Base-by-base conservation (phyloP, 805 yeast genomes). In the Wickerhamomyces bovis region DNA sequence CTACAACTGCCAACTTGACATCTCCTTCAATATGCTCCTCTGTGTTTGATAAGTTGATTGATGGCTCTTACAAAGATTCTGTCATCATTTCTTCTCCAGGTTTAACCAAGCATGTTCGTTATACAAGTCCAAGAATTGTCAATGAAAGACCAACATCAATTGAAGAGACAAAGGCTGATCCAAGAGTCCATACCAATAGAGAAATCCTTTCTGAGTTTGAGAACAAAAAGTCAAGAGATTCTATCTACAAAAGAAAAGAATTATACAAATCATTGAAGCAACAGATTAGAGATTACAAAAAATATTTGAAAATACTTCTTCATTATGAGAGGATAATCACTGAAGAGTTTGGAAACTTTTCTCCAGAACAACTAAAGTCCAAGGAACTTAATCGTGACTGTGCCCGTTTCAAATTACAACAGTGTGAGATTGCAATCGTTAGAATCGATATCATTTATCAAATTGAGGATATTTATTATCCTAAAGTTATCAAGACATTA, bases 331-430 rank as follows among this genome's bases (percentile, higher is more conserved):
- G 13, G 3, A 2, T 33, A 6, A 33, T 43, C 16, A 5, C 18
- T 3, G 23, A 38, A 13, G 11, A 13, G 10, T 11, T 8, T 30
- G 16, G 23, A 6, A 22, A 30, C 9, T 9, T 23, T 3, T 23
- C 18, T 16, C 25, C 15, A 2, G 35, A 38, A 16, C 3, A 20
- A 11, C 19, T 41, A 8, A 12, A 2, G 15, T 16, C 39, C n/a
- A 39, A 33, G 4, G 41, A 30, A 15, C 39, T 46, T 19, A 54
- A 50, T 44, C 55, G 57, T 3, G 55, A 52, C 22, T 50, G 45
- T 18, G 31, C 52, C 6, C 47, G 39, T 30, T 44, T 46, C 36
- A 48, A 47, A 25, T 23, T 54, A 19, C 45, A 45, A 35, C 35
- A 50, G 2, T 25, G 41, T 9, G 48, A 48, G 19, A 47, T 46